These are phyloP conservation scores for Sphaerosporella brunnea DNA, from an alignment of 495 filamentous ascomycete genomes.

Conservation along the genomic window DNA sequence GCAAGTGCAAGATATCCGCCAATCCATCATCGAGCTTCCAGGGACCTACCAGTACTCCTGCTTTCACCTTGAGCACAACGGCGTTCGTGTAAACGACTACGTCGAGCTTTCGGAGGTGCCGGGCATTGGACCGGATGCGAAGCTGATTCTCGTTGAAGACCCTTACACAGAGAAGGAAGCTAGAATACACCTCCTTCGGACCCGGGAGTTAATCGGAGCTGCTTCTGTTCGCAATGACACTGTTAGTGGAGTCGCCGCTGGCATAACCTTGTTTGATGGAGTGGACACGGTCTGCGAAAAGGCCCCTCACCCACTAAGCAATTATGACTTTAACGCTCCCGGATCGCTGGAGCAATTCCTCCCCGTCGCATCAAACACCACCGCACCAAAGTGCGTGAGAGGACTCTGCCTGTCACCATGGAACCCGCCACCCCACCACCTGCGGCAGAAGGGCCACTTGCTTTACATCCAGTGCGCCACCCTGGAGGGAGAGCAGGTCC, in stretches of 20 bases:
- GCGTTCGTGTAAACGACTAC: slow-evolving; percentile 81
- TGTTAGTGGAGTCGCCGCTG: slow-evolving; percentile 74
- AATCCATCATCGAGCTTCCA: slow-evolving; percentile 90
- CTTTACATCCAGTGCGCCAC: slow-evolving; percentile 79
- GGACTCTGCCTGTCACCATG: slow-evolving; percentile 73
- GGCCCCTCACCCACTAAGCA: slow-evolving; percentile 38
- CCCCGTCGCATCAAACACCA: slow-evolving; percentile 37
- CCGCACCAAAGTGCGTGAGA: slow-evolving; percentile 75
- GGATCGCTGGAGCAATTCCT: slow-evolving; percentile 53
- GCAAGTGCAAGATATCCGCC: slow-evolving; percentile 91
- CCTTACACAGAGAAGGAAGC: slow-evolving; percentile 98
- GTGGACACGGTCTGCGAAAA: slow-evolving; percentile 41
- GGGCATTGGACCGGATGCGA: slow-evolving; percentile 54
- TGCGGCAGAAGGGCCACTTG: slow-evolving; percentile 80
- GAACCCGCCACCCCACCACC: slow-evolving; percentile 87
- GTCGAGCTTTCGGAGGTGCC: slow-evolving; percentile 79
- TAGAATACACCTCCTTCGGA: slow-evolving; percentile 75
- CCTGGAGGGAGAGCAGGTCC: slow-evolving; percentile 78
- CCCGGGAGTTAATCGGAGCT: slow-evolving; percentile 83
- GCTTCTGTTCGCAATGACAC: slow-evolving; percentile 74
- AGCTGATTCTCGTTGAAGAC: slow-evolving; percentile 73
- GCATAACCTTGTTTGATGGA: slow-evolving; percentile 64
- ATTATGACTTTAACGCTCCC: slow-evolving; percentile 57
- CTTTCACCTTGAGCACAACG: slow-evolving; percentile 87
- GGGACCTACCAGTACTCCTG: slow-evolving; percentile 91